phyloP scores from a whole-genome alignment of 768 basidiomycete genomes.

The Pisolithus orientalis region DNA sequence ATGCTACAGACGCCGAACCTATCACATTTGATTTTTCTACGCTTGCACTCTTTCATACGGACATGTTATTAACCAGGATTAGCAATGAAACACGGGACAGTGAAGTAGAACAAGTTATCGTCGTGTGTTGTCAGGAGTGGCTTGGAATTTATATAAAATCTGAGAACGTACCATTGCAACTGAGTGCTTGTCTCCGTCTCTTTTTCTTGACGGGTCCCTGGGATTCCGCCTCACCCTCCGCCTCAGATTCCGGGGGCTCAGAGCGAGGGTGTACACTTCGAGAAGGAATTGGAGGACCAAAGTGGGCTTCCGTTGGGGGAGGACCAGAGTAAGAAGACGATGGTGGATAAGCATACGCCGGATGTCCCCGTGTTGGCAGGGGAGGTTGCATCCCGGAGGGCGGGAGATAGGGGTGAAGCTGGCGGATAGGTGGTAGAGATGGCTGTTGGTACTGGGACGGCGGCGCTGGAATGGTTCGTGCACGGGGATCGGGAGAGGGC shows the following conservation, averaged over 20 bases:
- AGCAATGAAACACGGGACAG: background rate
- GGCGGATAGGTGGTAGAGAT: conserved; percentile 59
- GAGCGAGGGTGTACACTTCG: conserved; percentile 26
- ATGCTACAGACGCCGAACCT: conserved; percentile 40
- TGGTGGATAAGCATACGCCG: conserved; percentile 23
- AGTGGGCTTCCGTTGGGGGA: conserved; percentile 23
- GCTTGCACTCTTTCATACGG: conserved; percentile 61
- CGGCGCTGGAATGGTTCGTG: conserved; percentile 22
- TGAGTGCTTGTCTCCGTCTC: conserved; percentile 72
- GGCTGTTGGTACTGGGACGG: conserved; percentile 21
- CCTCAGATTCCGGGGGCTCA: conserved; percentile 48
- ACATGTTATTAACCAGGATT: conserved; percentile 1
- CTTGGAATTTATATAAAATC: conserved; percentile 15
- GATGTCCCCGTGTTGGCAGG: conserved; percentile 19
- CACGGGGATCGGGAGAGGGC: conserved; percentile 20
- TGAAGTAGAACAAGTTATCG: background rate
- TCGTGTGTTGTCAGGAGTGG: conserved; percentile 10
- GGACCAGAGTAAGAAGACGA: conserved; percentile 15
- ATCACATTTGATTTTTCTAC: conserved; percentile 86
- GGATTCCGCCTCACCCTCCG: conserved; percentile 43
- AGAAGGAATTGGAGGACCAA: conserved; percentile 13
- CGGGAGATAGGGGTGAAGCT: conserved; percentile 59
- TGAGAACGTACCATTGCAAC: conserved; percentile 66
- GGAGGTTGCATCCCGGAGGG: conserved; percentile 36
- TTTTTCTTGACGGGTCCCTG: conserved; percentile 75